These are phyloP conservation scores for Beauveria sp. DNA, from an alignment of 2,329 filamentous ascomycete species.

Conservation along the genomic window DNA sequence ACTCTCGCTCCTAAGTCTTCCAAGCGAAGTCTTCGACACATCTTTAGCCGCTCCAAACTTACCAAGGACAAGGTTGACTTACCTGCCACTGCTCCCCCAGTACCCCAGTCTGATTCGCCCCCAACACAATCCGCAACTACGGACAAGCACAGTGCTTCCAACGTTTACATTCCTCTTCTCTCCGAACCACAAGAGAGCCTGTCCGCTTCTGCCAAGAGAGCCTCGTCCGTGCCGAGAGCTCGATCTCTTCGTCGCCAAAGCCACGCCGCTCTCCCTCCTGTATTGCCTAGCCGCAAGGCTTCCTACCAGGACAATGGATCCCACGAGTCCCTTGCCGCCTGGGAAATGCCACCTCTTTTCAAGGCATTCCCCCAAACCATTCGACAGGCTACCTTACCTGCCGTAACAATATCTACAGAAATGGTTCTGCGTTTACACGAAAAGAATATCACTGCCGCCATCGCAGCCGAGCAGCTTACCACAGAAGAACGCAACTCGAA, in stretches of 20 bases:
- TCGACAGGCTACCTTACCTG: constrained; percentile 63
- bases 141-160: not conserved
- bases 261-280: not conserved
- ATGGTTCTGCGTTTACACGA: constrained; percentile 55
- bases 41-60: constrained; percentile 12
- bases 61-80: not conserved
- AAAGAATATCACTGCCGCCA: constrained; percentile 27
- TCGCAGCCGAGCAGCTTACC: constrained; percentile 16
- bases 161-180: not conserved
- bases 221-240: constrained; percentile 1
- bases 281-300: not conserved
- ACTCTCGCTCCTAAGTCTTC: not conserved
- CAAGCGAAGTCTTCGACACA: constrained; percentile 8
- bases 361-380: constrained; percentile 80
- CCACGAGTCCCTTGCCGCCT: constrained; percentile 34
- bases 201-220: not conserved
- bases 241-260: constrained; percentile 2
- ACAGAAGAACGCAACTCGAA: constrained; percentile 2
- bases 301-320: constrained; percentile 10
- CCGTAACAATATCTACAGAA: constrained; percentile 62
- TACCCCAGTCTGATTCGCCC: not conserved
- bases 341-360: constrained; percentile 70
- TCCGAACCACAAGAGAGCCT: not conserved
- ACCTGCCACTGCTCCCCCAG: not conserved
- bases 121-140: not conserved